Evolutionary conservation across 2,329 filamentous ascomycete genomes (phyloP).

Genomic region (Microascus cirrosus): DNA sequence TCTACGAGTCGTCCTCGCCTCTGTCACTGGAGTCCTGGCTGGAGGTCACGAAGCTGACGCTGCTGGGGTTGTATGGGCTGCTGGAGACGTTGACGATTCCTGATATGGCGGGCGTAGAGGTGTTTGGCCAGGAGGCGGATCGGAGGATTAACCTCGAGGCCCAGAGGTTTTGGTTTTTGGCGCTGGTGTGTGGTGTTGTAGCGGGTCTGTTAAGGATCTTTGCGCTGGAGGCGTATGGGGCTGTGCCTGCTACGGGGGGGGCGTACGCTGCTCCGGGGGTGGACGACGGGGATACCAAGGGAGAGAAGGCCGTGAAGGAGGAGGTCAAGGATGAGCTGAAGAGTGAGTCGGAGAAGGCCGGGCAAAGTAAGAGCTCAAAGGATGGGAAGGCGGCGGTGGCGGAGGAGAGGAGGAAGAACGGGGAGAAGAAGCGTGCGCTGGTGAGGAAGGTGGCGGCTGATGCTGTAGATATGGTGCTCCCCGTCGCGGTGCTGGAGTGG

Average conservation of each 20-base stretch:
- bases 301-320: conserved; percentile 6
- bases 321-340: conserved; percentile 7
- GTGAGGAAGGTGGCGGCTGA: conserved; percentile 26
- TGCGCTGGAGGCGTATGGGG: conserved; percentile 21
- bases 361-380: neutral
- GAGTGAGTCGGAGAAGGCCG: neutral
- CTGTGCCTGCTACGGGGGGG: conserved; percentile 17
- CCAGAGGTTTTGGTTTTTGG: conserved; percentile 60
- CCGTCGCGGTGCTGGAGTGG: conserved; percentile 51
- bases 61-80: conserved; percentile 55
- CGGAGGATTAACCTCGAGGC: conserved; percentile 43
- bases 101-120: conserved; percentile 31
- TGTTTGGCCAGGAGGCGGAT: conserved; percentile 32
- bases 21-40: conserved; percentile 17
- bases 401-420: conserved; percentile 20
- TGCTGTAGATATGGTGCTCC: conserved; percentile 50
- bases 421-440: conserved; percentile 18
- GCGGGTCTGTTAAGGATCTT: conserved; percentile 28
- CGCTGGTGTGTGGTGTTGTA: conserved; percentile 39
- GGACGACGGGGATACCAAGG: conserved; percentile 3
- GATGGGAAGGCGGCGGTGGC: conserved; percentile 13
- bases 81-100: conserved; percentile 55
- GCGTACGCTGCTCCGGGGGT: conserved; percentile 4
- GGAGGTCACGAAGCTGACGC: conserved; percentile 44
- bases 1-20: conserved; percentile 14